Percentiles rank a stretch among this genome's conserved stretches.
Conservation (phyloP, 805 yeast genomes). For the Groenewaldozyma salmanticensis region DNA sequence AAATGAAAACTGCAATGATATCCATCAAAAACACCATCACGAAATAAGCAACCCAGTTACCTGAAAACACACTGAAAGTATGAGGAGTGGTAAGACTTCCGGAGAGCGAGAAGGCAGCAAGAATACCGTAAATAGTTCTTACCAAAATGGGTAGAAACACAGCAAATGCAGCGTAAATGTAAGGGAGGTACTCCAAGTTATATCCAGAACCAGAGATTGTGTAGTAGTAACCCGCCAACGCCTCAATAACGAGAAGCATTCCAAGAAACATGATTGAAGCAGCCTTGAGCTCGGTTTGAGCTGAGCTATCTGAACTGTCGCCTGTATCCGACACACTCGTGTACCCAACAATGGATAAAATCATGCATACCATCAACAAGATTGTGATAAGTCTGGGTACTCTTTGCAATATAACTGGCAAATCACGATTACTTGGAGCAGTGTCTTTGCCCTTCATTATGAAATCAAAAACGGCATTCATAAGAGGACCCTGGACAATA, state of each 20-base stretch:
- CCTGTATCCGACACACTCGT: constrained; percentile 1
- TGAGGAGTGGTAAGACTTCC: constrained; percentile 3
- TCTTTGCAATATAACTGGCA: not conserved
- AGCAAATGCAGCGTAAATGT: constrained; percentile 2
- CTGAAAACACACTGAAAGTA: constrained; percentile 10
- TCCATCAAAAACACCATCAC: constrained; percentile 74
- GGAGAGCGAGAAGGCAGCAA: constrained; percentile 7
- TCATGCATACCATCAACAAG: constrained; percentile 2
- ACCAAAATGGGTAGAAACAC: constrained; percentile 10
- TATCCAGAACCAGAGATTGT: constrained; percentile 1
- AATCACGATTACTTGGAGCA: too few relatives aligned
- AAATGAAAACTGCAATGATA: constrained; percentile 52
- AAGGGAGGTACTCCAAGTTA: constrained; percentile 3
- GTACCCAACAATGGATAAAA: constrained; percentile 8
- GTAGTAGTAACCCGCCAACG: constrained; percentile 3
- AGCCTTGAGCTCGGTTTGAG: constrained; percentile 3
- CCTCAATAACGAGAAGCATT: constrained; percentile 2
- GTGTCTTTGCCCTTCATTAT: constrained; percentile 6
- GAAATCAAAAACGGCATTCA: constrained; percentile 9
- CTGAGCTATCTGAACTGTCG: constrained; percentile 1
- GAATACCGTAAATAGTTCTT: constrained; percentile 6
- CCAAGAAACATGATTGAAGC: constrained; percentile 4
- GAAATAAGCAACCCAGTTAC: constrained; percentile 51
- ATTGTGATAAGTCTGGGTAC: constrained; percentile 2
- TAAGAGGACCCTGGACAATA: constrained; percentile 11